Evolutionary conservation across 768 basidiomycete species (phyloP).

Genomic region (Phlegmacium glaucopus): DNA sequence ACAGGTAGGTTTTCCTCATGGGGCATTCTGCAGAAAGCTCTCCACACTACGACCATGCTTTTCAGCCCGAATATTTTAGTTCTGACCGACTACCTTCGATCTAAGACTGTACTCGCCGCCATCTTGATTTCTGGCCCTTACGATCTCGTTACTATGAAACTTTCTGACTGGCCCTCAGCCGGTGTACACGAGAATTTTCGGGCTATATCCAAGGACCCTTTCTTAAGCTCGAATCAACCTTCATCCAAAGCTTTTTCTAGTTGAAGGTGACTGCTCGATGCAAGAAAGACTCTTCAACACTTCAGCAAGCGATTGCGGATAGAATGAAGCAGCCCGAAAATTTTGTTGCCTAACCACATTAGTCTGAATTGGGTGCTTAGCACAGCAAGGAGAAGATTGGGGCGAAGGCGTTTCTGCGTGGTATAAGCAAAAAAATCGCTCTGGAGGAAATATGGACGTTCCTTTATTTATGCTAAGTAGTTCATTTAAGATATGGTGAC

Average conservation of each 20-base stretch:
- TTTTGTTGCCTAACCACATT: conserved; percentile 53
- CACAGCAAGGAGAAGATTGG: conserved; percentile 64
- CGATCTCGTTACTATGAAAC: conserved; percentile 25
- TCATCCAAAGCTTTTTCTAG: conserved; percentile 45
- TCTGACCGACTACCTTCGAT: conserved; percentile 22
- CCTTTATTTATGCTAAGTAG: no score
- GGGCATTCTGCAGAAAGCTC: conserved; percentile 64
- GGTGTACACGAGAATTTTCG: conserved; percentile 34
- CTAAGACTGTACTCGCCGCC: conserved; percentile 40
- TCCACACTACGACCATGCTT: conserved; percentile 44
- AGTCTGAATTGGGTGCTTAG: conserved; percentile 48
- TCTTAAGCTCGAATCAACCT: conserved; percentile 28
- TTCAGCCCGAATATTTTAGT: conserved; percentile 35
- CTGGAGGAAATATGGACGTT: no score
- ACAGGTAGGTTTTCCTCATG: conserved; percentile 40
- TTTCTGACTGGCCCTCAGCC: conserved; percentile 20
- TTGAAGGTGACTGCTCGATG: conserved; percentile 45
- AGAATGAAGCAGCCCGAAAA: conserved; percentile 28
- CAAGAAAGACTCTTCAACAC: conserved; percentile 35
- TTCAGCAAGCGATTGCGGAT: conserved; percentile 33
- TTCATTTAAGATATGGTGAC: no score
- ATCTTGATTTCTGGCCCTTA: conserved; percentile 47
- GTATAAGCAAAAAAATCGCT: conserved; percentile 20
- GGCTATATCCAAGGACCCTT: conserved; percentile 39
- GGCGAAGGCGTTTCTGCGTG: conserved; percentile 43